These are phyloP conservation scores for Chlorella sp. DNA, from an alignment of 139 green algal species.

Conservation along the genomic window DNA sequence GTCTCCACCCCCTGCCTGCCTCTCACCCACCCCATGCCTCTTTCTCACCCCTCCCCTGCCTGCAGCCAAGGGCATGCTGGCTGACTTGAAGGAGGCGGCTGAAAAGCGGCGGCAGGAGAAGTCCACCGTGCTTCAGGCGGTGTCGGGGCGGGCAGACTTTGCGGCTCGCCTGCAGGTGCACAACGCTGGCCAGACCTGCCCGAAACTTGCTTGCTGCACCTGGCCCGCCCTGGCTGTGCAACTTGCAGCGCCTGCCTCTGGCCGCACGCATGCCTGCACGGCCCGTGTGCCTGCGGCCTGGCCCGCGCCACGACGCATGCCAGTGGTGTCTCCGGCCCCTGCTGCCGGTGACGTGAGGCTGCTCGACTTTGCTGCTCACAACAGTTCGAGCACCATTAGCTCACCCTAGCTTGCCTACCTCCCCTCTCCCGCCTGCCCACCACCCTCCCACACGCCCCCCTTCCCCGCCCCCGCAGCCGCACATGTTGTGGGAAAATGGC, in stretches of 20 bases:
- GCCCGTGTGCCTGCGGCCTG: no score
- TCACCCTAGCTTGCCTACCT: no score
- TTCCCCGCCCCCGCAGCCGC: slow-evolving; percentile 1
- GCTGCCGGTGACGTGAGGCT: no score
- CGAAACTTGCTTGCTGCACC: no score
- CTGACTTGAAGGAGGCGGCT: slow-evolving; percentile 89
- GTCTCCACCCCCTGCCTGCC: no score
- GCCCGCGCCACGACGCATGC: no score
- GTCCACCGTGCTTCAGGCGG: slow-evolving; percentile 37
- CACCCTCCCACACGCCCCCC: background rate
- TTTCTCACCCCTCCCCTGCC: background rate
- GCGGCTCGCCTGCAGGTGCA: slow-evolving; percentile 24
- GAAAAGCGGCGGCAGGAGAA: slow-evolving; percentile 75
- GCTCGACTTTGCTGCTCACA: no score
- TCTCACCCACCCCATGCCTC: no score
- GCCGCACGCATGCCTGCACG: no score
- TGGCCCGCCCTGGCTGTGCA: background rate
- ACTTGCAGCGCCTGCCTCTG: background rate
- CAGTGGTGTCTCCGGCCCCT: no score
- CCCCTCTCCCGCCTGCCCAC: background rate
- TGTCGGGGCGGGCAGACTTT: slow-evolving; percentile 51
- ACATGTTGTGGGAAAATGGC: slow-evolving; percentile 83
- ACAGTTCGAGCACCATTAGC: no score
- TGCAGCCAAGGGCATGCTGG: slow-evolving; percentile 84
- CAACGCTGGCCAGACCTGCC: background rate